Conservation (phyloP, 345 rosid genomes). For the Aurinia saxatilis region DNA sequence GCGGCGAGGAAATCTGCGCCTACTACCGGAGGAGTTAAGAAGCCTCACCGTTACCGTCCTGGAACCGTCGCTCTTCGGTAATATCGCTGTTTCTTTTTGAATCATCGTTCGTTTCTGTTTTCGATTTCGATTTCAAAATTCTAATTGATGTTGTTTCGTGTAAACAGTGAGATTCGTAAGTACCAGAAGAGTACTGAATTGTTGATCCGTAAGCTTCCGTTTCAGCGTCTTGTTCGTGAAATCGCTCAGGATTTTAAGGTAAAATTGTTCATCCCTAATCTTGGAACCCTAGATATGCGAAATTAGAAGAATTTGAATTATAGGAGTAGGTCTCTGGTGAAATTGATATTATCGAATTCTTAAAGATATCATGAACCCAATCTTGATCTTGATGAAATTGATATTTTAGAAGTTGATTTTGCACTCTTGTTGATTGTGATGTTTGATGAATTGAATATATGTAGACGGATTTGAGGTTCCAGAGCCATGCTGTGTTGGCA, state of each 20-base stretch:
- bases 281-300: not conserved
- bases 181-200: constrained; percentile 66
- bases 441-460: too few relatives aligned
- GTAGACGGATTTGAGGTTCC: constrained; percentile 65
- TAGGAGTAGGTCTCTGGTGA: too few relatives aligned
- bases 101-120: not conserved
- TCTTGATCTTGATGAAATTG: too few relatives aligned
- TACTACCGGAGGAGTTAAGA: constrained; percentile 62
- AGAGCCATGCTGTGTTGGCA: constrained; percentile 66
- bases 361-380: too few relatives aligned
- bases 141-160: not conserved
- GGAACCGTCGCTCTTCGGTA: constrained; percentile 75
- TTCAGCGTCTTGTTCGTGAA: constrained; percentile 71
- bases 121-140: not conserved
- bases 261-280: not conserved
- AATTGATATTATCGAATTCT: too few relatives aligned
- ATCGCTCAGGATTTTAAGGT: constrained; percentile 66
- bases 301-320: too few relatives aligned
- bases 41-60: constrained; percentile 66
- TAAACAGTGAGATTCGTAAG: constrained; percentile 46
- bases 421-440: too few relatives aligned
- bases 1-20: constrained; percentile 78
- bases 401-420: too few relatives aligned
- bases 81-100: not conserved
- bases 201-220: constrained; percentile 63